Percentiles rank a stretch among this genome's conserved stretches.
Evolutionary conservation across 345 rosid species (phyloP).

Genomic region (Xanthoceras sorbifolium): DNA sequence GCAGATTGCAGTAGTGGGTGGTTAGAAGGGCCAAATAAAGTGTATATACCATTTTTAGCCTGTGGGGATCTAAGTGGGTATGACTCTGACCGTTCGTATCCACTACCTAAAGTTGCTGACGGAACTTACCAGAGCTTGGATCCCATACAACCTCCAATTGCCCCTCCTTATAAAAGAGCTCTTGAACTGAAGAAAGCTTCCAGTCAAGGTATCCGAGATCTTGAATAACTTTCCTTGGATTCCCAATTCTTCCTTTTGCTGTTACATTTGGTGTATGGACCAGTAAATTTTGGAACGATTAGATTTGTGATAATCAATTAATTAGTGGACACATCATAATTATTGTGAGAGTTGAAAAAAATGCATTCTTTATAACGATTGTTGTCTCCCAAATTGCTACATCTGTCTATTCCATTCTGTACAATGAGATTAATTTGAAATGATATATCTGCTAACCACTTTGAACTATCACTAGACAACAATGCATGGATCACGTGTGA

Average conservation of each 20-base stretch:
- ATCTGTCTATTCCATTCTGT: neutral
- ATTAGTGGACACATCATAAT: constrained; percentile 13
- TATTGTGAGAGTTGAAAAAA: neutral
- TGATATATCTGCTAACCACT: neutral
- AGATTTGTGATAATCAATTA: constrained; percentile 8
- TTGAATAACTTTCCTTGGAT: constrained; percentile 56
- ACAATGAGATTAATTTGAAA: neutral
- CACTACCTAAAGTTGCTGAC: constrained; percentile 71
- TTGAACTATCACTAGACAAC: neutral
- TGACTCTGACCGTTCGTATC: constrained; percentile 94
- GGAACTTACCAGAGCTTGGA: constrained; percentile 81
- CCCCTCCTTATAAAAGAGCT: constrained; percentile 89
- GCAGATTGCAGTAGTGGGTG: constrained; percentile 91
- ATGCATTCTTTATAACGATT: neutral
- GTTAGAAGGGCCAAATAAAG: constrained; percentile 92
- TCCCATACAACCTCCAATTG: constrained; percentile 91
- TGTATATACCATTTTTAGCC: constrained; percentile 88
- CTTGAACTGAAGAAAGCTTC: constrained; percentile 93
- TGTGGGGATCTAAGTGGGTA: constrained; percentile 87
- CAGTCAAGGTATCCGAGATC: constrained; percentile 50
- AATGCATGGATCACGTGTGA: neutral
- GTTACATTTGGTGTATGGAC: constrained; percentile 17
- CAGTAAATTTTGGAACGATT: constrained; percentile 19
- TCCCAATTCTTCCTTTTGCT: constrained; percentile 22
- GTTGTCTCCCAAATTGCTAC: constrained; percentile 15